Conservation (phyloP, 1,139 yeast genomes). For the Groenewaldozyma sp. region DNA sequence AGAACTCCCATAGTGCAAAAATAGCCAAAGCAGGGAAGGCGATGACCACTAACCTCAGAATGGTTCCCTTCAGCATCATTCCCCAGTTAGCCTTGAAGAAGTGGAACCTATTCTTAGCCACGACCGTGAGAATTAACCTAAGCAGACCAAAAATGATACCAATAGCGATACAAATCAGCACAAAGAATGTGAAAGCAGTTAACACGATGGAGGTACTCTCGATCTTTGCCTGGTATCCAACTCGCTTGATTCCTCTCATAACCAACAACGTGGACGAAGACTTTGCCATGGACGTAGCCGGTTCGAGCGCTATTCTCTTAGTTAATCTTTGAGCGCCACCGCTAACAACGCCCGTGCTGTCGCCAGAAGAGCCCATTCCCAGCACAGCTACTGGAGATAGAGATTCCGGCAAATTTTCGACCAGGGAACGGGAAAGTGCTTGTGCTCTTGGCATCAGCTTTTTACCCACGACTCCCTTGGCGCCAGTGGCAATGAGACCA, state of each 20-base stretch:
- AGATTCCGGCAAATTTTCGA: not conserved
- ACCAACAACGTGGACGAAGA: conserved; percentile 35
- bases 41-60: conserved; percentile 57
- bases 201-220: conserved; percentile 78
- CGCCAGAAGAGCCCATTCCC: too few species aligned
- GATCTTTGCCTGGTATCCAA: conserved; percentile 74
- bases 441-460: too few species aligned
- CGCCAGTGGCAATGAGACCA: not conserved
- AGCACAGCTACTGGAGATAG: too few species aligned
- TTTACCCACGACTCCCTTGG: too few species aligned
- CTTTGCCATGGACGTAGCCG: conserved; percentile 12
- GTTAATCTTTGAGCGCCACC: not conserved
- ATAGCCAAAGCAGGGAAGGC: conserved; percentile 64
- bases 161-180: conserved; percentile 46
- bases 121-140: conserved; percentile 13
- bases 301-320: conserved; percentile 2
- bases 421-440: not conserved
- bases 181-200: conserved; percentile 76
- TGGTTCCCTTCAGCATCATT: conserved; percentile 73
- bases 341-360: not conserved
- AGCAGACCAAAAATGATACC: conserved; percentile 16
- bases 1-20: conserved; percentile 83
- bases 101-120: conserved; percentile 33
- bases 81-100: conserved; percentile 67
- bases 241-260: conserved; percentile 85